Evolutionary conservation across 345 rosid genomes (phyloP), one percentile per base, ranked within the genome.

Genomic region (Stellera chamaejasme): DNA sequence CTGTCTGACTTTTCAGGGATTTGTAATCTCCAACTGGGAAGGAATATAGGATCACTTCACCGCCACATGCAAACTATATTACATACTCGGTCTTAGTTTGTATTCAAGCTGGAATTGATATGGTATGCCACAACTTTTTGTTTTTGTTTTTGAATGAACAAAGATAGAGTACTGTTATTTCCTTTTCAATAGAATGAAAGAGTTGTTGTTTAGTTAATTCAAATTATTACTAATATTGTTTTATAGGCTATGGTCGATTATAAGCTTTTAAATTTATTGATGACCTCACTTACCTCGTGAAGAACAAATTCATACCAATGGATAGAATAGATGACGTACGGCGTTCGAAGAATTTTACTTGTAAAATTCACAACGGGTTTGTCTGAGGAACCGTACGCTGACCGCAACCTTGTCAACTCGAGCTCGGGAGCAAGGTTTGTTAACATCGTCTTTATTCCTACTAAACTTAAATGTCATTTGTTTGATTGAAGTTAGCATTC

Each of bases 241-340:
- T 62, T 55, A 60, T 84, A 92, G 98, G 81, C 89, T 63, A 93
- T 93, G 99, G 79, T 93, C 52, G 96, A 96, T 5, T 71, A 59
- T 69, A 87, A 65, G 78, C 73, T 55, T 76, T 81, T 0, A 96
- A 84, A 64, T 93, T 84, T 61, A 79, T 86, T 43, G 71, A 84
- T 62, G 91, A 77, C 66, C 82, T 93, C 16, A 82, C 62, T 13
- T 46, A 66, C 60, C 91, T 76, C 10, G 92, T 89, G 64, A 84
- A 83, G 55, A 66, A 56, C 61, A 79, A 83, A 27, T 62, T 62
- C 52, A 73, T 87, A 23, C 81, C 94, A 13, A 80, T 84, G 75
- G 81, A 79, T 50, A 82, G 97, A 26, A 93, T 93, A 46, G 87
- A 93, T 69, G 99, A 93, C 70, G 99, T 97, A 93, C 70, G 99